Base-by-base conservation (phyloP, 1,139 yeast genomes). In the Scheffersomyces segobiensis region DNA sequence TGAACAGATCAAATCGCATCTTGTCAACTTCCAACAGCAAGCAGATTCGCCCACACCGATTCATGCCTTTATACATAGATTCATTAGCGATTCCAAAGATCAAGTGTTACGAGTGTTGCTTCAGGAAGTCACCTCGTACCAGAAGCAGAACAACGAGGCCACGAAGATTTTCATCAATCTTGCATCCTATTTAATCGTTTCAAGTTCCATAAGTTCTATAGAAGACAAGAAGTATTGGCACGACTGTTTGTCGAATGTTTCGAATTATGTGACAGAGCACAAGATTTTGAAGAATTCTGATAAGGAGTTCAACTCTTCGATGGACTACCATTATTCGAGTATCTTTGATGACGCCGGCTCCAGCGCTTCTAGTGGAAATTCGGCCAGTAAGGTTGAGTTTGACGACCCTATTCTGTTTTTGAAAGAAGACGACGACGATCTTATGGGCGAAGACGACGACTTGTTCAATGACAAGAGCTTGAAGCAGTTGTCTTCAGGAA, bases 121-220 rank as follows among this genome's bases (percentile, higher is more conserved):
- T 6, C 66, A 67, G 32, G 72, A 71, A 54, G 65, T 68, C 20
- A 61, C 63, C 47, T 61, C 54, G n/a, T 66, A 61, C 52, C 72
- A 69, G 52, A 67, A 65, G 55, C 61, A 66, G 19, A 70, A 65
- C 55, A 68, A 67, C 46, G 81, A 78, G 56, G 72, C 71, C 50
- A 61, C 68, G 6, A 73, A 74, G 54, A 60, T 72, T 18, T 64
- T 72, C 24, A 68, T 76, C 17, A 76, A 74, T 57, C 60, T 75
- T 32, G 62, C 72, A 7, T 58, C 71, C 1, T 76, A 64, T 52
- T 55, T 74, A 17, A 59, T 71, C 17, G 55, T 71, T 6, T 62
- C 64, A 46, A 62, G 63, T 19, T 65, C 71, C 0, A 60, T 72
- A 8, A 60, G 63, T 8, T 61, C 67, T 1, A 53, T 55, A 2